These are phyloP conservation scores for Canna indica DNA, from an alignment of 176 grass and related monocot genomes.

Conservation along the genomic window DNA sequence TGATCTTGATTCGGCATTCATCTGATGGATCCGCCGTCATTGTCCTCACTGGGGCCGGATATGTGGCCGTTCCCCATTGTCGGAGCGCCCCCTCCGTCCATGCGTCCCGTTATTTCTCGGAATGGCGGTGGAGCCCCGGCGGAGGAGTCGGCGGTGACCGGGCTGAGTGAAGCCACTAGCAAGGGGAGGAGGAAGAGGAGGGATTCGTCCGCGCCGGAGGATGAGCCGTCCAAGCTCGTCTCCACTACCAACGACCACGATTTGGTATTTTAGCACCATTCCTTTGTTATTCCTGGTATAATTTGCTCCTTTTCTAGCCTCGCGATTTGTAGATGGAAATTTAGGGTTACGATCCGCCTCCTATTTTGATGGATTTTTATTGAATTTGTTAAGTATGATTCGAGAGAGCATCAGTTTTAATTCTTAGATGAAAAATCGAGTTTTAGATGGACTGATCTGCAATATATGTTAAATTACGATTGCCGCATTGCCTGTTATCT, in stretches of 20 bases:
- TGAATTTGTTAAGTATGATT: no score
- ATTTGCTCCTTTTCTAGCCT: no score
- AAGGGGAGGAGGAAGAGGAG: slow-evolving; percentile 18
- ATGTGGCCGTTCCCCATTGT: slow-evolving; percentile 8
- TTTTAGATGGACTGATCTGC: no score
- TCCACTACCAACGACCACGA: slow-evolving; percentile 11
- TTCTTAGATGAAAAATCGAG: no score
- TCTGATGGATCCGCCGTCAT: slow-evolving; percentile 16
- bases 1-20: neutral
- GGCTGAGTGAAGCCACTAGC: neutral
- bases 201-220: slow-evolving; percentile 6
- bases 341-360: no score
- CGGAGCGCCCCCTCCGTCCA: neutral
- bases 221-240: slow-evolving; percentile 10
- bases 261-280: slow-evolving; percentile 4
- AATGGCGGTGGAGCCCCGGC: neutral
- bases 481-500: no score
- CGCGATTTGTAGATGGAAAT: no score
- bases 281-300: neutral
- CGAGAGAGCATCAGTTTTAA: no score
- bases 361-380: no score
- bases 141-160: slow-evolving; percentile 3
- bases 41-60: slow-evolving; percentile 16
- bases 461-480: no score
- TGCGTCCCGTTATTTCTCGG: neutral